Evolutionary conservation across 768 basidiomycete species (phyloP).

Genomic region (Terana coerulea): DNA sequence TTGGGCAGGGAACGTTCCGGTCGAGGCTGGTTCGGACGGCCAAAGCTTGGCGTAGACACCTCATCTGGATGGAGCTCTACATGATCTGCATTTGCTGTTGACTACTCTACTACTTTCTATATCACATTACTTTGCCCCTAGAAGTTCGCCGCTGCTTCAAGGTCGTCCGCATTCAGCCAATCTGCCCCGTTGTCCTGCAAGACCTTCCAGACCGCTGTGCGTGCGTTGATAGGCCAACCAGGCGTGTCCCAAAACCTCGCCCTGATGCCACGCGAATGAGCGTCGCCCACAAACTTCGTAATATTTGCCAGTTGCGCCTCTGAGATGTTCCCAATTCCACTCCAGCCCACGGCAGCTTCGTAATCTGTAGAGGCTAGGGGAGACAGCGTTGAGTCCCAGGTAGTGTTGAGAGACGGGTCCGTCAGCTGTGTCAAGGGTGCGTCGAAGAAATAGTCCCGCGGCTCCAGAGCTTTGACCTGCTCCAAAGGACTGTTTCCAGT

Average conservation of each 20-base stretch:
- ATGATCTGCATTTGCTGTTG: slow-evolving; percentile 13
- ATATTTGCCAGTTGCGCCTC: slow-evolving; percentile 37
- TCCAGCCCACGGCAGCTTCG: slow-evolving; percentile 42
- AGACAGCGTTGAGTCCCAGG: slow-evolving; percentile 39
- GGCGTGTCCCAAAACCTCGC: slow-evolving; percentile 55
- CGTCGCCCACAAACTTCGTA: slow-evolving; percentile 37
- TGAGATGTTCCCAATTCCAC: slow-evolving; percentile 40
- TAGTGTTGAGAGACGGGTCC: slow-evolving; percentile 32
- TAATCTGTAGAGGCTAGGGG: slow-evolving; percentile 52
- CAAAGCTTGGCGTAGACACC: slow-evolving; percentile 29
- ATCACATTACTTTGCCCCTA: background rate
- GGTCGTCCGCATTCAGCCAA: slow-evolving; percentile 52
- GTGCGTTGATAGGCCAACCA: slow-evolving; percentile 42
- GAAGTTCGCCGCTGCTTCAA: slow-evolving; percentile 18
- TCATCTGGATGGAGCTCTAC: slow-evolving; percentile 20
- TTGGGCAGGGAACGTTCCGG: slow-evolving; percentile 20
- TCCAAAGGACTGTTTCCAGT: slow-evolving; percentile 51
- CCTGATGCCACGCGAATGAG: slow-evolving; percentile 40
- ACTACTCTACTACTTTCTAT: background rate
- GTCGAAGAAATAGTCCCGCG: slow-evolving; percentile 50
- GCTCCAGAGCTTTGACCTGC: slow-evolving; percentile 39
- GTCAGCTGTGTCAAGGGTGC: slow-evolving; percentile 42
- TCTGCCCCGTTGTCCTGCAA: slow-evolving; percentile 41
- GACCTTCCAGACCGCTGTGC: slow-evolving; percentile 41
- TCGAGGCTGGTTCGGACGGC: slow-evolving; percentile 23